These are phyloP conservation scores for Gossypium trilobum DNA, from an alignment of 441 rosid genomes.

Conservation along the genomic window DNA sequence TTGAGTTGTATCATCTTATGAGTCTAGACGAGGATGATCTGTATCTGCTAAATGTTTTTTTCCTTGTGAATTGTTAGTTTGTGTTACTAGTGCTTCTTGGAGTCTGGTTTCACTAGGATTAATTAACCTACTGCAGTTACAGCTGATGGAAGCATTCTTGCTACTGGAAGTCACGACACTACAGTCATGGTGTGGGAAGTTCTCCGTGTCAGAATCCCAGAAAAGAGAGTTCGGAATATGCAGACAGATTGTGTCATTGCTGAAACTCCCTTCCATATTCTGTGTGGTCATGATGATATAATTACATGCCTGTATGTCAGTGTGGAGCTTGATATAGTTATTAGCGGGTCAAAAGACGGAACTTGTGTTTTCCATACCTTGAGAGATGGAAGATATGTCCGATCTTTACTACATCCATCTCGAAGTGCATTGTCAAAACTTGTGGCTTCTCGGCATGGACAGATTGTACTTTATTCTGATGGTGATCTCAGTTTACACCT, in stretches of 20 bases:
- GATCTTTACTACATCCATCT: conserved; percentile 82
- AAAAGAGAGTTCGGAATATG: conserved; percentile 53
- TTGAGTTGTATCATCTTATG: neutral
- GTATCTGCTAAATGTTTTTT: neutral
- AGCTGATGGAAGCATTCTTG: conserved; percentile 78
- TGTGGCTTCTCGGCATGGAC: conserved; percentile 79
- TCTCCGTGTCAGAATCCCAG: conserved; percentile 45
- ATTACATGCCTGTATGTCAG: conserved; percentile 82
- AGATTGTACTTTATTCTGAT: conserved; percentile 70
- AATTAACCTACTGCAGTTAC: conserved; percentile 51
- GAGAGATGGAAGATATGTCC: conserved; percentile 82
- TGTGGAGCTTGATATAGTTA: conserved; percentile 84
- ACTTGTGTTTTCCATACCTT: conserved; percentile 88
- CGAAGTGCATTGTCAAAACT: conserved; percentile 82
- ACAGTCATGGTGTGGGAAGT: conserved; percentile 98
- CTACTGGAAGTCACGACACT: conserved; percentile 96
- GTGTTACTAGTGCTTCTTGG: neutral
- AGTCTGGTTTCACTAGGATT: conserved; percentile 16
- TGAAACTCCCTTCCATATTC: conserved; percentile 90
- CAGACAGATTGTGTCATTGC: conserved; percentile 56
- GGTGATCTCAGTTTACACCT: conserved; percentile 88
- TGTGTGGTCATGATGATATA: conserved; percentile 91
- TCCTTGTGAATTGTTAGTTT: conserved; percentile 2
- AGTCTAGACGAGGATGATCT: neutral
- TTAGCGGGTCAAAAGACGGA: conserved; percentile 98